Evolutionary conservation across 148 eudicot species (phyloP).

Genomic region (Amaranthus cruentus): DNA sequence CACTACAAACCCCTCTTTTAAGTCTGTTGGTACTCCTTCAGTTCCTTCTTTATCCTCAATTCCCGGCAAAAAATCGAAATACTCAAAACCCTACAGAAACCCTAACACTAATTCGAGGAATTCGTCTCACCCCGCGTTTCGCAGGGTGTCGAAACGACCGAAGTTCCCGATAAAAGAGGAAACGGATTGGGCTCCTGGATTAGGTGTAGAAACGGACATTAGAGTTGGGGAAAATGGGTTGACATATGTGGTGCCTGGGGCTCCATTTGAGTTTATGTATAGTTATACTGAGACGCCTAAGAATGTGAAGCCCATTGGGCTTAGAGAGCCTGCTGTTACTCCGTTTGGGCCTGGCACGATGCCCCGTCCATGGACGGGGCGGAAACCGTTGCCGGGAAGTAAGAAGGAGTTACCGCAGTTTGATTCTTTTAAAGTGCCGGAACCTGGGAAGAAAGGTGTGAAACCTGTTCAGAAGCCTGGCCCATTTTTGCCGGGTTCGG

Average conservation of each 20-base stretch:
- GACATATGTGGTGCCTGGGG: constrained; percentile 59
- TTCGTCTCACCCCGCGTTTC: constrained; percentile 46
- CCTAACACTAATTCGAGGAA: constrained; percentile 13
- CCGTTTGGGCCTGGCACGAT: constrained; percentile 81
- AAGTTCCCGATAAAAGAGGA: constrained; percentile 23
- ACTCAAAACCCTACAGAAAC: constrained; percentile 36
- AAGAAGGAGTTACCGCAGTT: constrained; percentile 72
- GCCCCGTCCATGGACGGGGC: constrained; percentile 85
- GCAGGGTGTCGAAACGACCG: constrained; percentile 21
- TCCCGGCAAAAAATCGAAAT: constrained; percentile 62
- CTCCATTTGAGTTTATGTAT: constrained; percentile 84
- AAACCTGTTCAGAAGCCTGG: constrained; percentile 96
- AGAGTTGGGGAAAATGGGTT: constrained; percentile 61
- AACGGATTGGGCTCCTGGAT: constrained; percentile 14
- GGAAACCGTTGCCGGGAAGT: constrained; percentile 69
- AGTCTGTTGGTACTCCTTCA: constrained; percentile 68
- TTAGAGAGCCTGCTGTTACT: constrained; percentile 74
- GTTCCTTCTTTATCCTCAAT: constrained; percentile 64
- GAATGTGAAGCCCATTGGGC: constrained; percentile 52
- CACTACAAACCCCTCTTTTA: constrained; percentile 17
- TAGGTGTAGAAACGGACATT: constrained; percentile 20
- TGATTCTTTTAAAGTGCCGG: constrained; percentile 74
- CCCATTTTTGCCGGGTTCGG: constrained; percentile 77
- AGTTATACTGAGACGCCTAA: constrained; percentile 93
- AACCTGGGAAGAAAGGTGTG: constrained; percentile 74